Base-by-base conservation (phyloP, 2,329 filamentous ascomycete genomes). In the Beauveria brongniartii region DNA sequence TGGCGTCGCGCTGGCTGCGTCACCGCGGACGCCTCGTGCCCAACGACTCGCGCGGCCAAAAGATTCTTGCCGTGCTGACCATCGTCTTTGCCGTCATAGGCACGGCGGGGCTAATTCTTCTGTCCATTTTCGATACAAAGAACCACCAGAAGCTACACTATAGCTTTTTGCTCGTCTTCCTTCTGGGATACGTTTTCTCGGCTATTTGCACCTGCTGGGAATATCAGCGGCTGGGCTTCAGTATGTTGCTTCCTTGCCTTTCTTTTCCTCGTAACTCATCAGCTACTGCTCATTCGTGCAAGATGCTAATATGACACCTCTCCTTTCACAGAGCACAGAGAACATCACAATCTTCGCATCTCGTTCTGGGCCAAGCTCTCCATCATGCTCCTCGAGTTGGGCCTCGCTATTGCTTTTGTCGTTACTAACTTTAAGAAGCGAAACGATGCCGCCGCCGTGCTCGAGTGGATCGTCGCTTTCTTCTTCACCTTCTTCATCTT, bases 161-260 rank as follows among this genome's bases (percentile, higher is more conserved):
- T 68, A 78, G 85, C 2, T 96, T 96, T 74, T 76, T 99, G 41
- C 74, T 83, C 1, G 74, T 97, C 56, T 99, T 99, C 73, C 91
- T 97, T 71, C 85, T 74, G 16, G 94, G 91, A 40, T 97, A 96
- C 72, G 78, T 97, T 59, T 71, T 96, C 59, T 91, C 87, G 5
- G 92, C 93, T 61, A 82, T 97, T 66, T 93, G 92, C 74, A 89
- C 93, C 65, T 97, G 92, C 78, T 86, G 85, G 77, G 92, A 97
- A 73, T 97, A 96, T 73, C 88, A 94, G 69, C 86, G 90, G 2
- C 81, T 97, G 1, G 91, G 92, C 28, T 85, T 88, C 58, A 87
- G 83, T 84, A 73, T 59, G 81, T 76, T 40, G 14, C 2, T 26
- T 18, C 40, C 26, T 20, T 16, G 16, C 41, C 28, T 24, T 44